Percentiles rank a stretch among this genome's conserved stretches.
Evolutionary conservation across 1,284 basidiomycete species (phyloP).

Genomic region (Trametes polyzona): DNA sequence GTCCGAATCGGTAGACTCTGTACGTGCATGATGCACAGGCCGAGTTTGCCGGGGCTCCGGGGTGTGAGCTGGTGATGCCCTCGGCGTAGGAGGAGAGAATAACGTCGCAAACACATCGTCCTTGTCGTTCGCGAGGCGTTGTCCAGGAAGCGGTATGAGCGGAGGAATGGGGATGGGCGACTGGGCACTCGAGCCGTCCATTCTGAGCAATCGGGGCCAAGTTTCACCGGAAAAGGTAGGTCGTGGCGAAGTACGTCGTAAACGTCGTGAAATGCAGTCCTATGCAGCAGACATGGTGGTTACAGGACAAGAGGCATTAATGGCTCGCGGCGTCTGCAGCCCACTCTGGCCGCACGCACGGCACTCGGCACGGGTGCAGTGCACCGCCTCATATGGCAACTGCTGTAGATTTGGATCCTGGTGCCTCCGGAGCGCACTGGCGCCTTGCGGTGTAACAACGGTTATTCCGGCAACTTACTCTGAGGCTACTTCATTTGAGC

Average conservation of each 20-base stretch:
- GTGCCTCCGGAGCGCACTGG: too few species aligned
- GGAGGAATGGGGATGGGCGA: slow-evolving; percentile 14
- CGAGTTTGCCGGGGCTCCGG: slow-evolving; percentile 12
- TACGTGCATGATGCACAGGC: slow-evolving; percentile 14
- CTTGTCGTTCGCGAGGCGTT: slow-evolving; percentile 23
- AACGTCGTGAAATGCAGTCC: neutral
- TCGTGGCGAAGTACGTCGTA: neutral
- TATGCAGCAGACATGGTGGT: neutral
- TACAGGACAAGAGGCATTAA: neutral
- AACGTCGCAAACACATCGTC: slow-evolving; percentile 49
- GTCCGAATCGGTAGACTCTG: slow-evolving; percentile 44
- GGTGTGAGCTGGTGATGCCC: slow-evolving; percentile 38
- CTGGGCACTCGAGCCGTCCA: slow-evolving; percentile 20
- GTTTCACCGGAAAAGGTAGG: too few species aligned
- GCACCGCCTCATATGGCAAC: neutral
- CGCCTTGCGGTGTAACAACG: too few species aligned
- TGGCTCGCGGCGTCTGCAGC: too few species aligned
- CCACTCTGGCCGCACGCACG: neutral
- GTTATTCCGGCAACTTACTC: too few species aligned
- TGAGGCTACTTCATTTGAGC: too few species aligned
- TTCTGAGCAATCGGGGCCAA: neutral
- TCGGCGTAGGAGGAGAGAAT: slow-evolving; percentile 49
- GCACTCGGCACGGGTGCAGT: neutral
- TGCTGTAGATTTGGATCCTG: neutral
- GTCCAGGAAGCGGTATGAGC: slow-evolving; percentile 14